Conservation (phyloP, 139 green algal species). For the Yamagishiella unicocca region DNA sequence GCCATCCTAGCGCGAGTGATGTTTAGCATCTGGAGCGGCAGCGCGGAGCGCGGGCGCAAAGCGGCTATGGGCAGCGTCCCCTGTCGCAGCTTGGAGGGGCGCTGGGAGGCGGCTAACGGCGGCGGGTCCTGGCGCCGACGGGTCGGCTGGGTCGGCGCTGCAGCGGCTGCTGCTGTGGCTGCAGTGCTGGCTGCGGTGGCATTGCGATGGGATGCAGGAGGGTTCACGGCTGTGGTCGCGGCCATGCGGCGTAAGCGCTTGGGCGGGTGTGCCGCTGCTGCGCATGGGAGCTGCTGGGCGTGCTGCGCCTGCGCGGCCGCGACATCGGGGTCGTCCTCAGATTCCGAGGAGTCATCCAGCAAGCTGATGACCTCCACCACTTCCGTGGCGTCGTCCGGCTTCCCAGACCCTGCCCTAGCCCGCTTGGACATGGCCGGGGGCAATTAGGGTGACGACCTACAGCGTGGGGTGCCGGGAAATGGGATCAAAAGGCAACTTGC, state of each 20-base stretch:
- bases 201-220: no score
- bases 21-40: conserved; percentile 29
- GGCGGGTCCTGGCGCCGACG: background rate
- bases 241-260: conserved; percentile 13
- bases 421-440: conserved; percentile 35
- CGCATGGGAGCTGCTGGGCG: background rate
- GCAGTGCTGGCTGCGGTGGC: background rate
- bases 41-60: background rate
- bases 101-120: background rate
- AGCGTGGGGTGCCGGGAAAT: no score
- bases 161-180: background rate
- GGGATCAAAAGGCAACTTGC: no score
- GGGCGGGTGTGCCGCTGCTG: background rate
- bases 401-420: background rate
- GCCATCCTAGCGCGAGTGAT: background rate
- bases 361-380: conserved; percentile 20
- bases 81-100: background rate
- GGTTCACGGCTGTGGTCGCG: no score
- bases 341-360: conserved; percentile 7
- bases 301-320: background rate
- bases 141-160: background rate
- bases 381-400: background rate
- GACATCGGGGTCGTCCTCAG: conserved; percentile 7
- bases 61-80: background rate
- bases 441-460: no score